phyloP scores from a whole-genome alignment of 306 rosid species.

The Argentina anserina region DNA sequence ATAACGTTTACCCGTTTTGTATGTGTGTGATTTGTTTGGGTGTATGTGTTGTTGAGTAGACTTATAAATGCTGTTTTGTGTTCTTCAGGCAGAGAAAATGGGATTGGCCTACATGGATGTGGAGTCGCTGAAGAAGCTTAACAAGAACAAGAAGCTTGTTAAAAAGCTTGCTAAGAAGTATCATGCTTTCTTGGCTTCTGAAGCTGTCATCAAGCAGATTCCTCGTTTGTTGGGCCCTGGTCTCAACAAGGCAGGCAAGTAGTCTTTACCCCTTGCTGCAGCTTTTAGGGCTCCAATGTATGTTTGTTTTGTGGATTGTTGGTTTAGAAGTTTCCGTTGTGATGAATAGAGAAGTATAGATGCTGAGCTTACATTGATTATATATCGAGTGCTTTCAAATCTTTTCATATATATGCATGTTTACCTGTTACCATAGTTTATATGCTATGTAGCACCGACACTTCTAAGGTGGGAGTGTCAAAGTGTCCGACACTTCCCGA shows the following conservation, averaged over 20 bases:
- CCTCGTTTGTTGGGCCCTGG: conserved; percentile 77
- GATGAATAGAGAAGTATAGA: not conserved
- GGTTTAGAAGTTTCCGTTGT: not conserved
- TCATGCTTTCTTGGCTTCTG: conserved; percentile 74
- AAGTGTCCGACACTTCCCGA: too few species aligned
- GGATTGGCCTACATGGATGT: conserved; percentile 72
- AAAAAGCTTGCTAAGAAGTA: conserved; percentile 68
- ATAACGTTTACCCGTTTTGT: not conserved
- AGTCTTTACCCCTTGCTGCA: not conserved
- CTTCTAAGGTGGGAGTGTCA: too few species aligned
- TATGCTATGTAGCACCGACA: too few species aligned
- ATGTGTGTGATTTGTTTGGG: not conserved
- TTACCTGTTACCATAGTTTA: too few species aligned
- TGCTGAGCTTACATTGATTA: too few species aligned
- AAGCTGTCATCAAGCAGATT: conserved; percentile 76
- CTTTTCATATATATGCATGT: too few species aligned
- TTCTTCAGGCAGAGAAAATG: conserved; percentile 57
- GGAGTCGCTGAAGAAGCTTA: conserved; percentile 62
- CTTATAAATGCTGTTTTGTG: not conserved
- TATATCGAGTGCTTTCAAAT: too few species aligned
- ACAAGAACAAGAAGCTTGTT: conserved; percentile 66
- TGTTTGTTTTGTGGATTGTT: not conserved
- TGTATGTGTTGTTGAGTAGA: not conserved
- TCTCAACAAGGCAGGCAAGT: conserved; percentile 82
- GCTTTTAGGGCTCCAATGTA: not conserved